Evolutionary conservation across 495 filamentous ascomycete species (phyloP).

Genomic region (Penicillium diatomitis): DNA sequence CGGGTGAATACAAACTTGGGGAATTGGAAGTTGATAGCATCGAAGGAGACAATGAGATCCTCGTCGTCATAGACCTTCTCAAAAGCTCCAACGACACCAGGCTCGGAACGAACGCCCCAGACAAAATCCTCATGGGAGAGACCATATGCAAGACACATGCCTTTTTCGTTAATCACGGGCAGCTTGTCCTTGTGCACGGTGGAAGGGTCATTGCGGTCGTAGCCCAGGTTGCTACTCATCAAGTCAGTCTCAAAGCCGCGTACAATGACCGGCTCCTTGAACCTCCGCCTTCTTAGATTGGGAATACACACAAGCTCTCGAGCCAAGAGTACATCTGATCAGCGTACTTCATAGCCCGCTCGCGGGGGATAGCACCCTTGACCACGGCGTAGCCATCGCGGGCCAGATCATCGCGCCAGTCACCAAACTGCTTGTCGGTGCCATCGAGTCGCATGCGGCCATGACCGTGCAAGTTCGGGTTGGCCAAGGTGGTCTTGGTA

Average conservation of each 20-base stretch:
- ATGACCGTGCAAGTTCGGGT: conserved; percentile 4
- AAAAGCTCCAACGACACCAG: conserved; percentile 32
- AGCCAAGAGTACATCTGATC: conserved; percentile 28
- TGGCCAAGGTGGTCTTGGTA: conserved; percentile 1
- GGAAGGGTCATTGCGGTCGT: conserved; percentile 25
- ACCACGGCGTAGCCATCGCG: conserved; percentile 35
- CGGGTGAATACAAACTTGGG: conserved; percentile 15
- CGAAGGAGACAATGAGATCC: conserved; percentile 39
- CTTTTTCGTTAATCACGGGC: conserved; percentile 34
- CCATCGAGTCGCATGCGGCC: conserved; percentile 21
- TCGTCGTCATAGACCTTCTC: conserved; percentile 30
- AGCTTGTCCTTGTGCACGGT: conserved; percentile 27
- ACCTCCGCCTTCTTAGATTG: no score
- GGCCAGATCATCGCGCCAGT: conserved; percentile 28
- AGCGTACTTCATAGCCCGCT: conserved; percentile 27
- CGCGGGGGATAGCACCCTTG: conserved; percentile 35
- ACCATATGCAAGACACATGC: conserved; percentile 32
- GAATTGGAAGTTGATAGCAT: conserved; percentile 34
- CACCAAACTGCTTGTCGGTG: conserved; percentile 14
- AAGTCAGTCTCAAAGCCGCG: not conserved
- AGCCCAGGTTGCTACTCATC: conserved; percentile 25
- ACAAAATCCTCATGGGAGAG: conserved; percentile 35
- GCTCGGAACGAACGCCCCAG: conserved; percentile 33
- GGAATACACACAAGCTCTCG: conserved; percentile 22
- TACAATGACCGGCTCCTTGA: no score